Evolutionary conservation across 306 rosid species (phyloP).

Genomic region (Quercus ilex): DNA sequence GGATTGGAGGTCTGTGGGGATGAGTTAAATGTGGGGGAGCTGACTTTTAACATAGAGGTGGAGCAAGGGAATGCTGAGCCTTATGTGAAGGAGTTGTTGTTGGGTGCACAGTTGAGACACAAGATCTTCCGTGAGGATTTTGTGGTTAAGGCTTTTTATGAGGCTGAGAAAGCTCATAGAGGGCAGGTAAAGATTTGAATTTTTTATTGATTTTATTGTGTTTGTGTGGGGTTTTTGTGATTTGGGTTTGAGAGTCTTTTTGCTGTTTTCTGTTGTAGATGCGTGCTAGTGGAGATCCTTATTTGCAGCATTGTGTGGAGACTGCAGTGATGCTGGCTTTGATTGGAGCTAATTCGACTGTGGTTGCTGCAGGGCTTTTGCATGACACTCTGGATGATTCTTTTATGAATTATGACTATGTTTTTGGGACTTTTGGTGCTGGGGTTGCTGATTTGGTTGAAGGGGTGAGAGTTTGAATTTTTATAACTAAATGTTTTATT

Average conservation of each 20-base stretch:
- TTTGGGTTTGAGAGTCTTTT: slow-evolving; percentile 18
- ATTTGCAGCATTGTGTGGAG: slow-evolving; percentile 93
- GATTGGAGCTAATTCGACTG: slow-evolving; percentile 86
- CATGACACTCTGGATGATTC: slow-evolving; percentile 95
- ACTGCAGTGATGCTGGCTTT: slow-evolving; percentile 87
- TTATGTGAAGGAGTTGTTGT: slow-evolving; percentile 72
- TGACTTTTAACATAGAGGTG: slow-evolving; percentile 78
- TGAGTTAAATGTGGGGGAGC: slow-evolving; percentile 56
- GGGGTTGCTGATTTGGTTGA: slow-evolving; percentile 87
- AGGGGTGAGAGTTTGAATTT: slow-evolving; percentile 60
- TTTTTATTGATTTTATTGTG: neutral
- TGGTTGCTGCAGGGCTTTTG: slow-evolving; percentile 97
- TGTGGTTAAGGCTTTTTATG: slow-evolving; percentile 82
- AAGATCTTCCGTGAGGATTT: slow-evolving; percentile 78
- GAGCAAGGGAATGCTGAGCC: slow-evolving; percentile 52
- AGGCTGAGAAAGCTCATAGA: slow-evolving; percentile 94
- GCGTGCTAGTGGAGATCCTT: slow-evolving; percentile 94
- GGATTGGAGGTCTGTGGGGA: slow-evolving; percentile 32
- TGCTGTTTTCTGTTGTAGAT: slow-evolving; percentile 35
- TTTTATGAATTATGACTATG: slow-evolving; percentile 61
- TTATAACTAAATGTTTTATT: neutral
- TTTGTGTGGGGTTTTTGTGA: slow-evolving; percentile 3
- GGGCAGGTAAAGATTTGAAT: slow-evolving; percentile 66
- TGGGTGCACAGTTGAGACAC: slow-evolving; percentile 74
- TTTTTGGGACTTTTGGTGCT: slow-evolving; percentile 64